Base-by-base conservation (phyloP, 441 rosid genomes). In the Populus hybrid region DNA sequence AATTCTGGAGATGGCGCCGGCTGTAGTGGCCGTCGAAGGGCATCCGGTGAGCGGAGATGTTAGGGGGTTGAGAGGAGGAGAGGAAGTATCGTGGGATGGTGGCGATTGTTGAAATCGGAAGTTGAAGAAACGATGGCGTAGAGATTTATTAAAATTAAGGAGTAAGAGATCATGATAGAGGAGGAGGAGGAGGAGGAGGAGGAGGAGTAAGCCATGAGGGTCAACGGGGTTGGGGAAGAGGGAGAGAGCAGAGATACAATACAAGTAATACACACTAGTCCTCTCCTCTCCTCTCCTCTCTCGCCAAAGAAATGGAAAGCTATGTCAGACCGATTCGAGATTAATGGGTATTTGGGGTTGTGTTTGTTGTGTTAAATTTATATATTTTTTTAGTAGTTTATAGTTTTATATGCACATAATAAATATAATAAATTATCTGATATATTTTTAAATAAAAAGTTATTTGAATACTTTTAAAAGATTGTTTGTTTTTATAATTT, bases 1-100 rank as follows among this genome's bases (percentile, higher is more conserved):
- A 91, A 79, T 88, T 91, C 66, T 83, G 96, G 64, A 93, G 94
- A 80, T 69, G 90, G 21, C 98, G 93, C 78, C 93, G 88, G 73
- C 82, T 87, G 71, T 80, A 88, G 14, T 90, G 91, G 50, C 73
- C 73, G 70, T 24, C 29, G 76, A 76, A 76, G 16, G 79, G 77
- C 45, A 77, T 77, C 6, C 86, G 83, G 16, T 83, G 89, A 36
- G 74, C 18, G 6, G 97, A 86, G 71, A 83, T 78, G 74, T 82
- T 75, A 72, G n/a, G 82, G 86, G 20, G 85, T 74, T 42, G 92
- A 70, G 65, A 81, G 83, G 69, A 86, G 89, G 42, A 95, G 91
- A 73, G 98, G 97, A 64, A 93, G 81, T 66, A 95, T 82, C 93
- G 90, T 82, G 40, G 94, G 88, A 23, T 61, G 83, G 12, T 63